Evolutionary conservation across 176 grass and related monocot species (phyloP), one percentile per base, ranked within the genome.

Genomic region (Eleusine coracana): DNA sequence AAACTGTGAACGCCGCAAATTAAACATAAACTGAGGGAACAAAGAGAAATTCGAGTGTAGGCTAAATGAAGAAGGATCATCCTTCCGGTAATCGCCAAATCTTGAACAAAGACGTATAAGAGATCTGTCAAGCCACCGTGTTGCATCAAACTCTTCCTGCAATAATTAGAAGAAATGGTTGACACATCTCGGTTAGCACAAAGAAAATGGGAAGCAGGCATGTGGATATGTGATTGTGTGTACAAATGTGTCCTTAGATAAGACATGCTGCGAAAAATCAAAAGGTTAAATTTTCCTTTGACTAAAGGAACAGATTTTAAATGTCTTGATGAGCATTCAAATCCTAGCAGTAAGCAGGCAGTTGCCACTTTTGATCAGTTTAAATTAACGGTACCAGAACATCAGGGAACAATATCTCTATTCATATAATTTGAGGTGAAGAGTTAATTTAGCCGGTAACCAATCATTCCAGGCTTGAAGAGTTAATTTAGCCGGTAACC

Each of bases 1-100:
- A 75, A 96, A 99, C 63, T 99, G 96, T 64, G 96, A 99, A 16
- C 96, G 93, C 36, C 96, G 87, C 31, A 99, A 81, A 86, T 96
- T 99, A 88, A 99, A 99, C 87, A 99, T 99, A 79, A 99, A 99
- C 68, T 99, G 96, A 76, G 96, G 96, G 71, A 99, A 88, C 73
- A 99, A 75, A 23, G 96, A 99, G 74, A 99, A 96, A 88, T 99
- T 99, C 68, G 92, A 84, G 83, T 99, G 89, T 27, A 99, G 80
- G 46, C 81, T 94, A 87, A 96, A 99, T 67, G 96, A 99, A 85
- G 96, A 46, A 36, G 96, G 87, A 51, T 99, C 96, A 74, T 96
- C 96, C 84, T 99, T 99, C 50, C 93, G 61, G 54, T 99, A 99
- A 88, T 99, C 93, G 31, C 96, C 96, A 82, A 99, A 99, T 81